phyloP scores from a whole-genome alignment of 331 rosid species.

The Cydonia oblonga region DNA sequence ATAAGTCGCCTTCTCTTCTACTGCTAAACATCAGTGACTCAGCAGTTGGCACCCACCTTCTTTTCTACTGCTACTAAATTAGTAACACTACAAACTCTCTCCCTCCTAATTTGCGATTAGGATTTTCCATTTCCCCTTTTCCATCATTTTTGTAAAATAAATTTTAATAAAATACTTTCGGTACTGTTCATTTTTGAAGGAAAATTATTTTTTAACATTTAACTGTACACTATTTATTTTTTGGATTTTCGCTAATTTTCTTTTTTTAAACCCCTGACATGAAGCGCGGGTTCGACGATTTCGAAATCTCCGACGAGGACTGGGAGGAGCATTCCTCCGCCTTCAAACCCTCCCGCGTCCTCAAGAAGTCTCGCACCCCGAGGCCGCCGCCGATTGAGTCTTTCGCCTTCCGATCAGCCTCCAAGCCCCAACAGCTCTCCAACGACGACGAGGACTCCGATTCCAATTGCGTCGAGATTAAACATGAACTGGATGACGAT shows the following conservation, averaged over 20 bases:
- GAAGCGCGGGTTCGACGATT: slow-evolving; percentile 60
- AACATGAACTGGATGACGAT: too few species aligned
- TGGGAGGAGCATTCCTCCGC: slow-evolving; percentile 76
- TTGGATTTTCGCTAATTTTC: too few species aligned
- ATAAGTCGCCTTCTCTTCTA: background rate
- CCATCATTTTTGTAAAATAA: too few species aligned
- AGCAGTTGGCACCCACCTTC: background rate
- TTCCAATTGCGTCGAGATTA: too few species aligned
- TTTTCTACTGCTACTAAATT: background rate
- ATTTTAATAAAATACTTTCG: too few species aligned
- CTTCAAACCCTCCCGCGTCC: slow-evolving; percentile 78
- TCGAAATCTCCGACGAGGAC: slow-evolving; percentile 88
- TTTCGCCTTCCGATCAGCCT: slow-evolving; percentile 36
- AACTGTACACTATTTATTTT: too few species aligned
- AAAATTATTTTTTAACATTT: too few species aligned
- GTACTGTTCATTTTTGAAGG: too few species aligned
- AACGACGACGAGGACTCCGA: too few species aligned
- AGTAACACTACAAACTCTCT: background rate
- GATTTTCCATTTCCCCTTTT: background rate
- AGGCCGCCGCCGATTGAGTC: slow-evolving; percentile 71
- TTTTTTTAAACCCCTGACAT: slow-evolving; percentile 13
- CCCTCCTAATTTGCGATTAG: background rate
- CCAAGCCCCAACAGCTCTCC: too few species aligned
- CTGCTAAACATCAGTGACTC: too few species aligned
- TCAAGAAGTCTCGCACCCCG: slow-evolving; percentile 26